Evolutionary conservation across 305 asterid genomes (phyloP).

Genomic region (Fraxinus sp.): DNA sequence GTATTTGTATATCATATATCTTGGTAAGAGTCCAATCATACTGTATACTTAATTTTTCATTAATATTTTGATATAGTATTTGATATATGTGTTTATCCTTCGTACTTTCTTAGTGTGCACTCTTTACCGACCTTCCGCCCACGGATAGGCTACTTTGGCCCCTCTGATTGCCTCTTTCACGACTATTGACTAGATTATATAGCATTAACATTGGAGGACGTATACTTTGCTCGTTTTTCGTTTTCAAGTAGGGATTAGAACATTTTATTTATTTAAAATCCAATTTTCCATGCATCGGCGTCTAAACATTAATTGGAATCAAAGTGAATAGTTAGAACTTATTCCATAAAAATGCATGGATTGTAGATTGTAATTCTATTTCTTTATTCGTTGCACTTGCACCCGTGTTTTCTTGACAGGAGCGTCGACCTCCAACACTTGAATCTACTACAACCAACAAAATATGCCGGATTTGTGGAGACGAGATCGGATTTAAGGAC

Average conservation of each 20-base stretch:
- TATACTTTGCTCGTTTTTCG: background rate
- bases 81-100: background rate
- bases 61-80: background rate
- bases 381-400: background rate
- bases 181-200: background rate
- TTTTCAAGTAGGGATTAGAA: background rate
- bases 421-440: conserved; percentile 17
- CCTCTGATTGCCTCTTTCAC: background rate
- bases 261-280: too few species aligned
- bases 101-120: background rate
- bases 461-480: conserved; percentile 62
- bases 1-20: background rate
- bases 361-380: background rate
- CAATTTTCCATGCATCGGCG: background rate
- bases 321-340: background rate
- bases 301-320: background rate
- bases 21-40: background rate
- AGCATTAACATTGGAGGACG: background rate
- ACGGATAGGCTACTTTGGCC: background rate
- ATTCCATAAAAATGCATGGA: background rate
- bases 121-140: background rate
- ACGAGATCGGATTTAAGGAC: conserved; percentile 55
- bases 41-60: background rate
- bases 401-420: background rate
- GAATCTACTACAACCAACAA: conserved; percentile 25